These are phyloP conservation scores for Hypoxylon sp. DNA, from an alignment of 2,329 filamentous ascomycete species.

Conservation along the genomic window DNA sequence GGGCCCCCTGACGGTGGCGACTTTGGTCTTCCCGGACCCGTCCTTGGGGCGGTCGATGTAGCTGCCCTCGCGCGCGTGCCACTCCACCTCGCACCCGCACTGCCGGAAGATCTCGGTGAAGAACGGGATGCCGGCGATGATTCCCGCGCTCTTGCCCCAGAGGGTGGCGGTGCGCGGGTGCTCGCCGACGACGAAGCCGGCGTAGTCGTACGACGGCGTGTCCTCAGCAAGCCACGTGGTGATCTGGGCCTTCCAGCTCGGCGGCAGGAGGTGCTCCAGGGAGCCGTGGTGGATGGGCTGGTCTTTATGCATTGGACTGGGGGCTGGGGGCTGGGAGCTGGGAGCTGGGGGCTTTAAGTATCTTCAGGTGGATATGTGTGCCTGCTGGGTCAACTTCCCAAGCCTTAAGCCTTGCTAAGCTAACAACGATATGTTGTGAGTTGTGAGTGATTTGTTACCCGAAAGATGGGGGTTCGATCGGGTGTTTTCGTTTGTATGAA, in stretches of 20 bases:
- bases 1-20: slow-evolving; percentile 88
- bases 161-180: slow-evolving; percentile 71
- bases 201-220: slow-evolving; percentile 96
- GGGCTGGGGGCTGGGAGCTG: too few relatives aligned
- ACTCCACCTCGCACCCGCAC: slow-evolving; percentile 90
- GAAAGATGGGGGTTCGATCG: not conserved
- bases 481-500: slow-evolving; percentile 13
- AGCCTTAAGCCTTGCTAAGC: too few relatives aligned
- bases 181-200: slow-evolving; percentile 93
- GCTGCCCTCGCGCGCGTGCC: slow-evolving; percentile 83
- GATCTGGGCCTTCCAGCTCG: slow-evolving; percentile 84
- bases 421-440: not conserved
- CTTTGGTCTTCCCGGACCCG: slow-evolving; percentile 63
- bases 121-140: slow-evolving; percentile 93
- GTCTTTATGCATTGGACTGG: slow-evolving; percentile 41
- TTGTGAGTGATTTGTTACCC: not conserved
- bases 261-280: slow-evolving; percentile 79
- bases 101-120: slow-evolving; percentile 94
- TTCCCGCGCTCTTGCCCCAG: slow-evolving; percentile 77
- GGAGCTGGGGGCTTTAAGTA: too few relatives aligned
- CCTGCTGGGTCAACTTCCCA: too few relatives aligned
- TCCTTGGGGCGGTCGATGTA: slow-evolving; percentile 71
- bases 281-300: slow-evolving; percentile 56
- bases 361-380: not conserved
- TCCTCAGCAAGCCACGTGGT: slow-evolving; percentile 93